These are phyloP conservation scores for Coccomyxa sp. DNA, from an alignment of 139 green algal genomes.

Conservation along the genomic window DNA sequence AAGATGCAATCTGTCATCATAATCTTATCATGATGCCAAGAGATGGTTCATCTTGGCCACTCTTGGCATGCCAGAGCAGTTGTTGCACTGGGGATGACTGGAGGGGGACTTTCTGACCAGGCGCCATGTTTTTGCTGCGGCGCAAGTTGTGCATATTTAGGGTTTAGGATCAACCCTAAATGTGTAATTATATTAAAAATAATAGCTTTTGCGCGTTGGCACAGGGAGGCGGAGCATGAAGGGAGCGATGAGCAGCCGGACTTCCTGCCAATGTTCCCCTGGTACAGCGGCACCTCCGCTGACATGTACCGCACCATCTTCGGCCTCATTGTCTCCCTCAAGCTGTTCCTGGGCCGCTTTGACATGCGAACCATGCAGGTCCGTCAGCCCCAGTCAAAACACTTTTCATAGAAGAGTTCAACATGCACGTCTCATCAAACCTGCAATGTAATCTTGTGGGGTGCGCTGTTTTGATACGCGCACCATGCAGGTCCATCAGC, in stretches of 20 bases:
- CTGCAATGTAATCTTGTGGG: neutral
- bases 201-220: neutral
- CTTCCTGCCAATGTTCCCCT: slow-evolving; percentile 86
- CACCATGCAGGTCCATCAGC: slow-evolving; percentile 64
- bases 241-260: slow-evolving; percentile 27
- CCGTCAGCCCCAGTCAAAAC: neutral
- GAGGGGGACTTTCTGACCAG: too few relatives aligned
- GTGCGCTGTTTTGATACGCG: slow-evolving; percentile 85
- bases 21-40: neutral
- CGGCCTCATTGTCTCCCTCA: slow-evolving; percentile 76
- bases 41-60: too few relatives aligned
- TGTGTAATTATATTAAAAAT: neutral
- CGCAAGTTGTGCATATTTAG: neutral
- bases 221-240: neutral
- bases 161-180: neutral
- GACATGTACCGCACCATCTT: slow-evolving; percentile 84
- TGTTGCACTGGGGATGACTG: too few relatives aligned
- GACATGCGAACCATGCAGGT: slow-evolving; percentile 87
- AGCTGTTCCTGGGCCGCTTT: slow-evolving; percentile 86
- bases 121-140: too few relatives aligned
- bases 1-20: neutral
- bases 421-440: neutral
- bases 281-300: slow-evolving; percentile 67
- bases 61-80: neutral
- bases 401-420: neutral